A percentile compares a stretch with the other conserved stretches of the same genome.
These are phyloP conservation scores for Curvularia verruculosa DNA, from an alignment of 2,329 filamentous ascomycete species.

Conservation along the genomic window DNA sequence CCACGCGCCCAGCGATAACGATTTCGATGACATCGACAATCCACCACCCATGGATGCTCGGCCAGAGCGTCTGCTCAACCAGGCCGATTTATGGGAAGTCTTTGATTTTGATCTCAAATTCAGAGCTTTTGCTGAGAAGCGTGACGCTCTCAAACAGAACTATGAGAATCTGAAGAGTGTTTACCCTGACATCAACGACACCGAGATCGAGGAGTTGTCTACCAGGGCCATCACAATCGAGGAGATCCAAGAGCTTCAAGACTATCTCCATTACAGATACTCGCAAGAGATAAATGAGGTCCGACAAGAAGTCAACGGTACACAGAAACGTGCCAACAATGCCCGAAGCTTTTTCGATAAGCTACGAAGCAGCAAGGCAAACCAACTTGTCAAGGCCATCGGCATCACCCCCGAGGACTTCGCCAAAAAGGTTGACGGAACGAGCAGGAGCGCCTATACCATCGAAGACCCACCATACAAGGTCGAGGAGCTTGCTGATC, in stretches of 20 bases:
- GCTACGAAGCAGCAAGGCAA: slow-evolving; percentile 78
- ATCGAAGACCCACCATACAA: slow-evolving; percentile 82
- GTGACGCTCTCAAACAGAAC: slow-evolving; percentile 80
- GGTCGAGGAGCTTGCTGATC: slow-evolving; percentile 87
- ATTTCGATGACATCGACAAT: slow-evolving; percentile 68
- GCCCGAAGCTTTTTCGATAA: slow-evolving; percentile 83
- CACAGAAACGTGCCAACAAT: slow-evolving; percentile 80
- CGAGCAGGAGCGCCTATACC: slow-evolving; percentile 67
- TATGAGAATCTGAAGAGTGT: slow-evolving; percentile 72
- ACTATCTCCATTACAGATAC: slow-evolving; percentile 96
- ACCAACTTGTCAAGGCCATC: slow-evolving; percentile 83
- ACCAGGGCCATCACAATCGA: slow-evolving; percentile 82
- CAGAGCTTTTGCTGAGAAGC: slow-evolving; percentile 88
- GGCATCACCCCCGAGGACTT: slow-evolving; percentile 89
- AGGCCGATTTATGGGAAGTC: slow-evolving; percentile 94
- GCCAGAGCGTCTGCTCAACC: slow-evolving; percentile 87
- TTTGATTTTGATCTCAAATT: slow-evolving; percentile 96
- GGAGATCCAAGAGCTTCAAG: slow-evolving; percentile 93
- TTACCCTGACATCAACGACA: slow-evolving; percentile 68
- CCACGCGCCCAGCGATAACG: slow-evolving; percentile 72
- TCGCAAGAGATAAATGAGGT: slow-evolving; percentile 82
- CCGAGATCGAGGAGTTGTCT: slow-evolving; percentile 82
- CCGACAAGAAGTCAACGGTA: slow-evolving; percentile 67
- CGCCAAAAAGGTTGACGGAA: slow-evolving; percentile 81
- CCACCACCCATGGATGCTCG: slow-evolving; percentile 73